Evolutionary conservation across 768 basidiomycete species (phyloP).

Genomic region (Daedaleopsis sinensis): DNA sequence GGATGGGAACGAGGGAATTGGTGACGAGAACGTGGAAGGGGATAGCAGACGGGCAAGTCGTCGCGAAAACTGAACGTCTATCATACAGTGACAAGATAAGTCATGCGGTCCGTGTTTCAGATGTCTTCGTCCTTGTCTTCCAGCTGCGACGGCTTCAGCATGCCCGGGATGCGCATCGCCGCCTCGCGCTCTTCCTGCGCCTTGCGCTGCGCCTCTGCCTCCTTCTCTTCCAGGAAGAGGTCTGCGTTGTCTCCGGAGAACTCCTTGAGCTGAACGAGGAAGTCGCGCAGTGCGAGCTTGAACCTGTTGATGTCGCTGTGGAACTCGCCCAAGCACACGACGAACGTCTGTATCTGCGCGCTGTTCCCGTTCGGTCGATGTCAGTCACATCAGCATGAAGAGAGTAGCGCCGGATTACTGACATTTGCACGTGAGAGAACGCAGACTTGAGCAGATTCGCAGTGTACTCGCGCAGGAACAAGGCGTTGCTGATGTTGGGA

Average conservation of each 20-base stretch:
- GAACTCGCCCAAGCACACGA: conserved; percentile 67
- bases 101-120: conserved; percentile 36
- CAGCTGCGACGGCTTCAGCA: conserved; percentile 94
- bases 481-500: conserved; percentile 71
- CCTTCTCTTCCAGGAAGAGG: conserved; percentile 92
- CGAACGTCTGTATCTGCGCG: conserved; percentile 72
- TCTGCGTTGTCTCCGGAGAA: conserved; percentile 96
- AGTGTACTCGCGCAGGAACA: conserved; percentile 85
- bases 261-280: conserved; percentile 97
- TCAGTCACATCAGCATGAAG: no score
- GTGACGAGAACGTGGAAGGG: not conserved
- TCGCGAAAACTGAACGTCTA: conserved; percentile 15
- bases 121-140: conserved; percentile 94
- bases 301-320: conserved; percentile 86
- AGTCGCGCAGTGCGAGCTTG: conserved; percentile 94
- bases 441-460: conserved; percentile 84
- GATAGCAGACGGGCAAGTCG: conserved; percentile 1
- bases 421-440: conserved; percentile 92
- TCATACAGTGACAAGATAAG: conserved; percentile 26
- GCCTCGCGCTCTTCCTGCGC: conserved; percentile 84
- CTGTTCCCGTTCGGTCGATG: conserved; percentile 38
- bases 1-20: conserved; percentile 5
- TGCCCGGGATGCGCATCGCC: conserved; percentile 94
- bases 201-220: conserved; percentile 77
- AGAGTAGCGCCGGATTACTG: conserved; percentile 32